Evolutionary conservation across 2,329 filamentous ascomycete genomes (phyloP), one percentile per base, ranked within the genome.

Genomic region (Magnaporthiopsis incrustans): DNA sequence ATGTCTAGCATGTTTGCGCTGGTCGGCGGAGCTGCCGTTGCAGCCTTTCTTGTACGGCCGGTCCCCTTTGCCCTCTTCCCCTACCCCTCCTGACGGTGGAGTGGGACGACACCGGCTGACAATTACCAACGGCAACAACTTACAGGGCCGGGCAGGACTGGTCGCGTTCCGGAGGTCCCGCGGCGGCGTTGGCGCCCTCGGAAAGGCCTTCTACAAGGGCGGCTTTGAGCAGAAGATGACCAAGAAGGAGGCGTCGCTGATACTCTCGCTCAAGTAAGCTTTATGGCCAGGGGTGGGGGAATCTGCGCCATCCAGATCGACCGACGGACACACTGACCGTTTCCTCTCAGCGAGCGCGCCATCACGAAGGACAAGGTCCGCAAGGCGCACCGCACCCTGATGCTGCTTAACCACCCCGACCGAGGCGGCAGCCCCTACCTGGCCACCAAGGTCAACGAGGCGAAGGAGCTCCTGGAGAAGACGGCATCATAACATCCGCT

Each of bases 211-310:
- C 74, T 98, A 97, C 84, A 99, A 98, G 78, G 95, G 95, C 70
- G 95, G 95, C n/a, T 99, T 99, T 74, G 95, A 99, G 80, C 82
- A 87, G 66, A 90, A 89, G 77, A 99, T 99, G 94, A 97, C 87
- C 76, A 86, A 89, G 76, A 88, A 89, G 75, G 95, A 99, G 79
- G 95, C 95, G 27, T 84, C 92, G 5, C 79, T 99, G 70, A 97
- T 99, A 66, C 80, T 99, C 61, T 90, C 95, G 68, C 87, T 98
- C 67, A 91, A 88, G 94, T 97, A 86, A 61, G 79, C 69, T 14
- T 27, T n/a, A 33, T 33, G 32, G 25, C 57, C 57, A 18, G 44
- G 44, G 22, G 7, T 7, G 22, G 44, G 8, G 2, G 22, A 53
- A 25, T n/a, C 8, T 12, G 22, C 22, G 57, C 25, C 64, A 30